A percentile compares a stretch with the other conserved stretches of the same genome.
Conservation (phyloP, 208 protist genomes). For the Naegleria lovaniensis region DNA sequence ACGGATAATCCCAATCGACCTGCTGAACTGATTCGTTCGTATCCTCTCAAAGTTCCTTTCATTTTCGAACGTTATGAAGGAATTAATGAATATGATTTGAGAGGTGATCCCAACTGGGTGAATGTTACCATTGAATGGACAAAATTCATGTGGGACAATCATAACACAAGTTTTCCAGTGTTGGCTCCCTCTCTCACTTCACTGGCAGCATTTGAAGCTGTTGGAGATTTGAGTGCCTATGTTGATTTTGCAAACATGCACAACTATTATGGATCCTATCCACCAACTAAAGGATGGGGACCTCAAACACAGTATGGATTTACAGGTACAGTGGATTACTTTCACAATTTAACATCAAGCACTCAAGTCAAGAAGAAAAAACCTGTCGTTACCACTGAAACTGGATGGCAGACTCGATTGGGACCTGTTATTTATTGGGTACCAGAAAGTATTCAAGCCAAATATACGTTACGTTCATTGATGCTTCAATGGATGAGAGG, state of each 20-base stretch:
- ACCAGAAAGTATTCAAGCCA: neutral
- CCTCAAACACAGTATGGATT: neutral
- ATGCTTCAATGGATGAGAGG: neutral
- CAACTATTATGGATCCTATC: neutral
- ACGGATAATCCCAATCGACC: neutral
- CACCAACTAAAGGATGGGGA: neutral
- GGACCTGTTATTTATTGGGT: neutral
- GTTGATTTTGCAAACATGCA: neutral
- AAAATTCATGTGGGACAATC: neutral
- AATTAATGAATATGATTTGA: neutral
- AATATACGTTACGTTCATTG: neutral
- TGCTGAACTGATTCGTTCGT: neutral
- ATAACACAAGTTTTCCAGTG: neutral
- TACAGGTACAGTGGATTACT: neutral
- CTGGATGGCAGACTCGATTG: neutral
- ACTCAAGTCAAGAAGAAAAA: neutral
- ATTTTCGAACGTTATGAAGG: neutral
- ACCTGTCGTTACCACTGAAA: neutral
- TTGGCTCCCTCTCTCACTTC: neutral
- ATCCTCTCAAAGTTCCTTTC: neutral
- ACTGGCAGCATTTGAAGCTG: neutral
- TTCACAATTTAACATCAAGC: neutral
- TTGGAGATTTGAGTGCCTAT: neutral
- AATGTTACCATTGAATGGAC: neutral
- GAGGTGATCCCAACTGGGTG: neutral